phyloP scores from a whole-genome alignment of 441 rosid genomes.

The Corymbia citriodora region DNA sequence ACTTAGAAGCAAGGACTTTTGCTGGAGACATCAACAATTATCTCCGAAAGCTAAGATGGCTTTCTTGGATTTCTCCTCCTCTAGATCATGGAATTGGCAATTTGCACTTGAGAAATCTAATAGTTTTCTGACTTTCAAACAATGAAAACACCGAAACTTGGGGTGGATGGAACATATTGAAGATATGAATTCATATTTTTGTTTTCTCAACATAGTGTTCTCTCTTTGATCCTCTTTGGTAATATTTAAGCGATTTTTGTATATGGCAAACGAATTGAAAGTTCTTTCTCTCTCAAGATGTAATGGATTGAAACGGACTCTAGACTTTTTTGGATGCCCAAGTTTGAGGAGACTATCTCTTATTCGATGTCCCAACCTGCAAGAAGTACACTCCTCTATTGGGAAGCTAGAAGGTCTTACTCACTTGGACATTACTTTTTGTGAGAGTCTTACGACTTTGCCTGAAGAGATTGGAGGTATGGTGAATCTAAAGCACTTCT shows the following conservation, averaged over 20 bases:
- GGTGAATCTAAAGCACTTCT: fast-evolving
- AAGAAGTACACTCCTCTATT: background rate
- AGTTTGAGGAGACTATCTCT: background rate
- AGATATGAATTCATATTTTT: fast-evolving
- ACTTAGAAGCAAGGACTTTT: fast-evolving
- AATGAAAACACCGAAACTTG: background rate
- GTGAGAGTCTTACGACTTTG: fast-evolving
- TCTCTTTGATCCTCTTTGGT: background rate
- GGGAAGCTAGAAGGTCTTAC: background rate
- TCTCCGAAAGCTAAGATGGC: background rate
- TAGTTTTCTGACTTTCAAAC: fast-evolving
- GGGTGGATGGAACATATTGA: background rate
- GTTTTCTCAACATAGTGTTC: background rate
- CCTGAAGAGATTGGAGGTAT: background rate
- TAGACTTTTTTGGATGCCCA: background rate
- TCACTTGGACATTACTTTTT: background rate
- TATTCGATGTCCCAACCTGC: fast-evolving
- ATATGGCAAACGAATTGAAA: background rate
- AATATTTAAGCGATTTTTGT: fast-evolving
- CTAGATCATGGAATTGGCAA: fast-evolving
- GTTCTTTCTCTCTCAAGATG: background rate
- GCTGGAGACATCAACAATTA: background rate
- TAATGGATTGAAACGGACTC: background rate
- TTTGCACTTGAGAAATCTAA: background rate
- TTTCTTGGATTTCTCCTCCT: background rate